These are phyloP conservation scores for Fusarium sp. DNA, from an alignment of 2,329 filamentous ascomycete species.

Conservation along the genomic window DNA sequence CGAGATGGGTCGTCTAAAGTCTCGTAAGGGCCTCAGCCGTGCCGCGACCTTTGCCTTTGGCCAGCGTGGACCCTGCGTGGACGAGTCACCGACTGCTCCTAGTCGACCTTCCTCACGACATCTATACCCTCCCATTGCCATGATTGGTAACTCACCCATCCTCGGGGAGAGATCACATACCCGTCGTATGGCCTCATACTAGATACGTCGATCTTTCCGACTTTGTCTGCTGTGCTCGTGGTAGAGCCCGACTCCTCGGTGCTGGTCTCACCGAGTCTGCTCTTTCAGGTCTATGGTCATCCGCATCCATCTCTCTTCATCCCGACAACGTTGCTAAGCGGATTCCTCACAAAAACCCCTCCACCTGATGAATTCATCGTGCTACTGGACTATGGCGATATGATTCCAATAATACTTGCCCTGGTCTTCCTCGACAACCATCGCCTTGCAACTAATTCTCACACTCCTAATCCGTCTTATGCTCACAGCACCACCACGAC, in stretches of 20 bases:
- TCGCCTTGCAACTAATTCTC: constrained; percentile 26
- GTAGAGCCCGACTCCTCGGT: constrained; percentile 38
- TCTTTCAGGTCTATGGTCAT: constrained; percentile 38
- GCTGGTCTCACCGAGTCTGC: constrained; percentile 44
- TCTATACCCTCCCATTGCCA: constrained; percentile 52
- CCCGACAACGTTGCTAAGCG: constrained; percentile 28
- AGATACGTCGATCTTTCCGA: constrained; percentile 44
- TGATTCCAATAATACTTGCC: constrained; percentile 30
- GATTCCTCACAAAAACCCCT: constrained; percentile 24
- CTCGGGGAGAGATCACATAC: constrained; percentile 64
- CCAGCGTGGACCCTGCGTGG: constrained; percentile 68
- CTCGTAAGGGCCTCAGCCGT: constrained; percentile 85
- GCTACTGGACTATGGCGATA: constrained; percentile 26
- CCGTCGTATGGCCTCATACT: constrained; percentile 75
- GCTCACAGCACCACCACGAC: constrained; percentile 45
- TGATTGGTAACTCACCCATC: constrained; percentile 60
- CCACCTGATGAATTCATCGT: constrained; percentile 24
- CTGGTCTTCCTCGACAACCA: constrained; percentile 16
- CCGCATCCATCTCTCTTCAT: constrained; percentile 17
- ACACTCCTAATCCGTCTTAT: constrained; percentile 38
- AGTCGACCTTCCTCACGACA: constrained; percentile 55
- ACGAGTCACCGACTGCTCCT: constrained; percentile 71
- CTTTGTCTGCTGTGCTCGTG: constrained; percentile 46
- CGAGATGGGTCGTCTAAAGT: constrained; percentile 92
- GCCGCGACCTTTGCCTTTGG: constrained; percentile 97